Evolutionary conservation across 441 rosid species (phyloP).

Genomic region (Jatropha podagrica): DNA sequence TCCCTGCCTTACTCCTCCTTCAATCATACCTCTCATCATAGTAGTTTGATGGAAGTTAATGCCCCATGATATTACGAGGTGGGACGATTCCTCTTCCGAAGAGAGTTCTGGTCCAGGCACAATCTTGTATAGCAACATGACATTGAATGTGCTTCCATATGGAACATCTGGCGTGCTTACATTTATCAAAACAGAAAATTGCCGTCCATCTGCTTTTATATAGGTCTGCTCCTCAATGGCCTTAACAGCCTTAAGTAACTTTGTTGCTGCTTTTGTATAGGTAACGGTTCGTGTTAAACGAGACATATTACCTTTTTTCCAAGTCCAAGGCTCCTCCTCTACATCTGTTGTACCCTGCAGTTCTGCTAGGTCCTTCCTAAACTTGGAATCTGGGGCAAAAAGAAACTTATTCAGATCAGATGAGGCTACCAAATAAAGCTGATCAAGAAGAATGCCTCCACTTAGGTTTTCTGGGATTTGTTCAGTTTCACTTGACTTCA

Average conservation of each 20-base stretch:
- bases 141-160: conserved; percentile 62
- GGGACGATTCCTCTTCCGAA: conserved; percentile 58
- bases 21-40: conserved; percentile 83
- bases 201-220: conserved; percentile 51
- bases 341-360: conserved; percentile 60
- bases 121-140: conserved; percentile 80
- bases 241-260: conserved; percentile 72
- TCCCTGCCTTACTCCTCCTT: conserved; percentile 84
- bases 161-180: conserved; percentile 87
- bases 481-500: conserved; percentile 47
- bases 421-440: conserved; percentile 41
- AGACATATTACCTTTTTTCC: conserved; percentile 46
- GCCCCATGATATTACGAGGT: conserved; percentile 66
- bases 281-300: conserved; percentile 50
- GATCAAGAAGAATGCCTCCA: conserved; percentile 75
- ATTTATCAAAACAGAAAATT: conserved; percentile 49
- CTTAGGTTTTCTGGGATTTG: conserved; percentile 65
- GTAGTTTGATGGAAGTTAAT: conserved; percentile 62
- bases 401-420: conserved; percentile 58
- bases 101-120: conserved; percentile 49
- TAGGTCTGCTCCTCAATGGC: conserved; percentile 79
- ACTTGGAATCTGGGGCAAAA: conserved; percentile 65
- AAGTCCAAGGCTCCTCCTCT: conserved; percentile 75
- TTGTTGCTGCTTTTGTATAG: conserved; percentile 64
- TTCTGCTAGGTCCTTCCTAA: conserved; percentile 67